Conservation (phyloP, 768 basidiomycete species). For the Pisolithus marmoratus region DNA sequence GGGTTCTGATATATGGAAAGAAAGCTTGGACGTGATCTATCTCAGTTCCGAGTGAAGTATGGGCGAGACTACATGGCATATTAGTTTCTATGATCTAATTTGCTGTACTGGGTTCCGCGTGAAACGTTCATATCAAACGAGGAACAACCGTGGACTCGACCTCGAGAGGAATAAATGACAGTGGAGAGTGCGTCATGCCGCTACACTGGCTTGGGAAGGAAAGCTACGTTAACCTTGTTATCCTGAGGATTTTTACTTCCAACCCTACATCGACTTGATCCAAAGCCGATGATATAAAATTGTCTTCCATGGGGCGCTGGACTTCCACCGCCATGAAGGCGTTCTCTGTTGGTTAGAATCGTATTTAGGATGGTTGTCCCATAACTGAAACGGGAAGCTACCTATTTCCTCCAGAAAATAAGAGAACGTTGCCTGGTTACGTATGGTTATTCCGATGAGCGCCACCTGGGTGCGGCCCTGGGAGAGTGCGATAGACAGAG, state of each 20-base stretch:
- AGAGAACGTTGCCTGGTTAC: slow-evolving; percentile 50
- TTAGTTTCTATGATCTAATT: too few relatives aligned
- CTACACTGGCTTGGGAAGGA: not conserved
- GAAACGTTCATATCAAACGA: too few relatives aligned
- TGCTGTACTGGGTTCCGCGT: too few relatives aligned
- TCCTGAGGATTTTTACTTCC: slow-evolving; percentile 41
- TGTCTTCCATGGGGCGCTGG: slow-evolving; percentile 1
- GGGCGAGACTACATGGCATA: not conserved
- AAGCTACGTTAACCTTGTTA: slow-evolving; percentile 20
- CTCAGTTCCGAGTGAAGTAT: not conserved
- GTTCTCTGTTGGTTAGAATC: slow-evolving; percentile 8
- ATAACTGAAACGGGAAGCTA: slow-evolving; percentile 7
- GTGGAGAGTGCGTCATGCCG: not conserved
- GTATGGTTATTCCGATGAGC: slow-evolving; percentile 39
- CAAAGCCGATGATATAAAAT: slow-evolving; percentile 19
- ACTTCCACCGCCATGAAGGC: slow-evolving; percentile 27
- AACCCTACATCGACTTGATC: slow-evolving; percentile 31
- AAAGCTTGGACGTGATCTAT: not conserved
- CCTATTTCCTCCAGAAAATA: slow-evolving; percentile 37
- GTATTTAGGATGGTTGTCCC: slow-evolving; percentile 1
- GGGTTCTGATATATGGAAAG: slow-evolving; percentile 45
- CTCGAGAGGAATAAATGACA: too few relatives aligned
- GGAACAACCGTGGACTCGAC: too few relatives aligned
- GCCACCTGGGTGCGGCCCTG: slow-evolving; percentile 11
- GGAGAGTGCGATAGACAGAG: slow-evolving; percentile 33